Evolutionary conservation across 2,329 filamentous ascomycete genomes (phyloP).

Genomic region (Teratosphaeria epicoccoides): DNA sequence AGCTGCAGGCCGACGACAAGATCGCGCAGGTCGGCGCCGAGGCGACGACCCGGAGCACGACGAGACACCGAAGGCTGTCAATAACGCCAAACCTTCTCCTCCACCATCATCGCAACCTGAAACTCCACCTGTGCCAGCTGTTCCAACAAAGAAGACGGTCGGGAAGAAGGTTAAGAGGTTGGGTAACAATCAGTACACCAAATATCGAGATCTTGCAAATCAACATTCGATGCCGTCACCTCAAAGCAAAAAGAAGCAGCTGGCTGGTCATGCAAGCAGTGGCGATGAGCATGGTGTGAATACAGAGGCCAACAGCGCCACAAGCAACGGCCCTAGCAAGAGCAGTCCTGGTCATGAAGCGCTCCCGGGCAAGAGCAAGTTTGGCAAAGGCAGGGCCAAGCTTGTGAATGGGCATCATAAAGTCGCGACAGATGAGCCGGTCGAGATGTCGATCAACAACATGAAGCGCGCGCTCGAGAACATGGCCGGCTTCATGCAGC

Average conservation of each 20-base stretch:
- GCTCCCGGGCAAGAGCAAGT: slow-evolving; percentile 4
- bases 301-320: slow-evolving; percentile 5
- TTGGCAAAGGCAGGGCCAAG: slow-evolving; percentile 15
- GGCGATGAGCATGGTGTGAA: slow-evolving; percentile 13
- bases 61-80: slow-evolving; percentile 44
- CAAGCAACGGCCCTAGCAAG: slow-evolving; percentile 7
- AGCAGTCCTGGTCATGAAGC: slow-evolving; percentile 5
- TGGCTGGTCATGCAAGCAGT: slow-evolving; percentile 8
- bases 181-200: slow-evolving; percentile 74
- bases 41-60: slow-evolving; percentile 61
- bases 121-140: slow-evolving; percentile 31
- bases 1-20: slow-evolving; percentile 68
- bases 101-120: slow-evolving; percentile 34
- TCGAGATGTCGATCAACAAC: slow-evolving; percentile 50
- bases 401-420: slow-evolving; percentile 26
- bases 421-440: slow-evolving; percentile 50
- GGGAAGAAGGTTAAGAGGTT: slow-evolving; percentile 49
- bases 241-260: slow-evolving; percentile 17
- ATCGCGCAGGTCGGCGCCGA: slow-evolving; percentile 67
- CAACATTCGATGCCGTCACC: slow-evolving; percentile 42
- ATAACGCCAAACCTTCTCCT: slow-evolving; percentile 27
- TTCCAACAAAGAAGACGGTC: slow-evolving; percentile 51
- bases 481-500: slow-evolving; percentile 81
- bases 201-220: slow-evolving; percentile 46
- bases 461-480: slow-evolving; percentile 57